phyloP scores from a whole-genome alignment of 208 protist genomes.

The Hexamita inflata region DNA sequence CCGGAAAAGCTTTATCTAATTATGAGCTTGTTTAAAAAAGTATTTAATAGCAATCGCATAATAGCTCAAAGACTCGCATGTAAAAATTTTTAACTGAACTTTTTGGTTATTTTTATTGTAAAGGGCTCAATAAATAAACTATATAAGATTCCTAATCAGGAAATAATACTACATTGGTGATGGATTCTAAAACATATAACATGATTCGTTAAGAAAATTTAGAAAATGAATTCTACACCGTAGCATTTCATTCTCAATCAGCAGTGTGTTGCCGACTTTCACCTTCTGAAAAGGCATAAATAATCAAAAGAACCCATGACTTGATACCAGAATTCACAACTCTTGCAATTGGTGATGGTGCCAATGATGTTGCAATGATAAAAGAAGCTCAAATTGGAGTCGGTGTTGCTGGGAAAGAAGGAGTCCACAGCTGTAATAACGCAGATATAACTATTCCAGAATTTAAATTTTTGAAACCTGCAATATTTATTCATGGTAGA shows the following conservation, averaged over 20 bases:
- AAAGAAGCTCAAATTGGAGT: slow-evolving; percentile 34
- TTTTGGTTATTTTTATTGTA: too few relatives aligned
- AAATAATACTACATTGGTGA: not conserved
- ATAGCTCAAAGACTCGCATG: too few relatives aligned
- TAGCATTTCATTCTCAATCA: not conserved
- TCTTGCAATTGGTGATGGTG: slow-evolving; percentile 36
- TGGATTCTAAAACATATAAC: slow-evolving; percentile 8
- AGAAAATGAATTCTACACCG: not conserved
- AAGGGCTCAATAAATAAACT: too few relatives aligned
- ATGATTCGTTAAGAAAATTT: not conserved
- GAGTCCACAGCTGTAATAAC: slow-evolving; percentile 13
- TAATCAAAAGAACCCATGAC: not conserved
- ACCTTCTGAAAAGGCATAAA: slow-evolving; percentile 6
- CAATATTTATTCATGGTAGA: slow-evolving; percentile 1
- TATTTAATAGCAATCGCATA: not conserved
- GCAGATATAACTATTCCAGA: slow-evolving; percentile 25
- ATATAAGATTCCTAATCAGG: not conserved
- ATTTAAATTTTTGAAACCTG: slow-evolving; percentile 10
- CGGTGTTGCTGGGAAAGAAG: slow-evolving; percentile 33
- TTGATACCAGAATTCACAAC: not conserved
- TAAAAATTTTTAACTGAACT: too few relatives aligned
- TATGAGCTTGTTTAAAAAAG: not conserved
- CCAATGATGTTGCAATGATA: slow-evolving; percentile 38
- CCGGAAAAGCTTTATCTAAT: not conserved
- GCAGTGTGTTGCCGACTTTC: slow-evolving; percentile 23